These are phyloP conservation scores for Arctium lappa DNA, from an alignment of 129 eudicot genomes.

Conservation along the genomic window DNA sequence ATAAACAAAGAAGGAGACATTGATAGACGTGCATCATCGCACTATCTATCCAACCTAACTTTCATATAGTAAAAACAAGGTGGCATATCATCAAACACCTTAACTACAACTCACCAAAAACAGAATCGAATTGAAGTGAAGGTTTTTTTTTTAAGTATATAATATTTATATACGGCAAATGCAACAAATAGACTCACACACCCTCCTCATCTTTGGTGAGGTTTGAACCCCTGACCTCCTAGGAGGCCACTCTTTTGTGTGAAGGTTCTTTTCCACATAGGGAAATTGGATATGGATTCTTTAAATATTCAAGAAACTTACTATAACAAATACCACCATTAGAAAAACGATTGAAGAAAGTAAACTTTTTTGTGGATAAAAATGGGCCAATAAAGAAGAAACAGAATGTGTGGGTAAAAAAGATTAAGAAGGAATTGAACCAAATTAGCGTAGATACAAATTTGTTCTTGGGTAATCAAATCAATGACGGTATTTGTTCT, in stretches of 20 bases:
- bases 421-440: not conserved
- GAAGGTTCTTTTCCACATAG: not conserved
- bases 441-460: too few relatives aligned
- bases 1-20: conserved; percentile 24
- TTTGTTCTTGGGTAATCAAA: too few relatives aligned
- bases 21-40: conserved; percentile 31
- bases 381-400: not conserved
- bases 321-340: not conserved
- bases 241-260: too few relatives aligned
- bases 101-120: not conserved
- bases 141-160: too few relatives aligned
- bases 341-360: not conserved
- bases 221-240: too few relatives aligned
- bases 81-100: conserved; percentile 28
- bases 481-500: too few relatives aligned
- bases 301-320: not conserved
- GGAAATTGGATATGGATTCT: not conserved
- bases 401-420: not conserved
- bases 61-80: not conserved
- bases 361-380: not conserved
- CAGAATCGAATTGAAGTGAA: too few relatives aligned
- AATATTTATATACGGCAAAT: not conserved
- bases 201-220: too few relatives aligned
- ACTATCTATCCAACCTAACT: conserved; percentile 2
- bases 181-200: too few relatives aligned